Conservation (phyloP, 1,284 basidiomycete species). For the Ustilago esculenta region DNA sequence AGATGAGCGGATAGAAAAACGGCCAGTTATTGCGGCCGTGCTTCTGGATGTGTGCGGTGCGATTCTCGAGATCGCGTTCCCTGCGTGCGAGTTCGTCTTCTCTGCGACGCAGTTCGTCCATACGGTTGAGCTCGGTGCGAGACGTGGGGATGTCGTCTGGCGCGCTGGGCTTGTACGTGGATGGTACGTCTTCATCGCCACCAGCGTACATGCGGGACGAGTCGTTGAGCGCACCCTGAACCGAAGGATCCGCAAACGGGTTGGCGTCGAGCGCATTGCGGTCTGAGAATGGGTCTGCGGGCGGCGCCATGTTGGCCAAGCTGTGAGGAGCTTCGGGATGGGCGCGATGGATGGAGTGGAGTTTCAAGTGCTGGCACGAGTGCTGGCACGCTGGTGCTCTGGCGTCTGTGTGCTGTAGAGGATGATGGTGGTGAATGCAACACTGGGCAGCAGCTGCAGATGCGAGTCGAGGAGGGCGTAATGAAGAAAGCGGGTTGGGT, state of each 20-base stretch:
- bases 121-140: conserved; percentile 68
- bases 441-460: too few relatives aligned
- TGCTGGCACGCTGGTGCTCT: too few relatives aligned
- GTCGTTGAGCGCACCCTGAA: conserved; percentile 60
- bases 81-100: conserved; percentile 82
- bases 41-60: conserved; percentile 76
- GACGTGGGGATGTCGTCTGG: conserved; percentile 42
- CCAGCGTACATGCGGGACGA: conserved; percentile 50
- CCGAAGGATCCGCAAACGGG: conserved; percentile 68
- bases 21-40: conserved; percentile 91
- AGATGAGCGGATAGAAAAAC: conserved; percentile 89
- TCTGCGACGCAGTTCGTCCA: conserved; percentile 76
- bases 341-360: too few relatives aligned
- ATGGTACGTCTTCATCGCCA: conserved; percentile 40
- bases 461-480: too few relatives aligned
- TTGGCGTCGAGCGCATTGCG: conserved; percentile 64
- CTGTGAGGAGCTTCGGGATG: too few relatives aligned
- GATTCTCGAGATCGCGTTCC: conserved; percentile 75
- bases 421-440: too few relatives aligned
- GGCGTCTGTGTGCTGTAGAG: too few relatives aligned
- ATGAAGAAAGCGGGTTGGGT: too few relatives aligned
- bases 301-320: conserved; percentile 14
- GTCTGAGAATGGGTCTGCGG: conserved; percentile 57
- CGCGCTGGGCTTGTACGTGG: conserved; percentile 37
- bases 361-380: too few relatives aligned